A percentile compares a stretch with the other conserved stretches of the same genome.
phyloP scores from a whole-genome alignment of 2,329 filamentous ascomycete species.

The Arthrobotrys pseudoclavata region DNA sequence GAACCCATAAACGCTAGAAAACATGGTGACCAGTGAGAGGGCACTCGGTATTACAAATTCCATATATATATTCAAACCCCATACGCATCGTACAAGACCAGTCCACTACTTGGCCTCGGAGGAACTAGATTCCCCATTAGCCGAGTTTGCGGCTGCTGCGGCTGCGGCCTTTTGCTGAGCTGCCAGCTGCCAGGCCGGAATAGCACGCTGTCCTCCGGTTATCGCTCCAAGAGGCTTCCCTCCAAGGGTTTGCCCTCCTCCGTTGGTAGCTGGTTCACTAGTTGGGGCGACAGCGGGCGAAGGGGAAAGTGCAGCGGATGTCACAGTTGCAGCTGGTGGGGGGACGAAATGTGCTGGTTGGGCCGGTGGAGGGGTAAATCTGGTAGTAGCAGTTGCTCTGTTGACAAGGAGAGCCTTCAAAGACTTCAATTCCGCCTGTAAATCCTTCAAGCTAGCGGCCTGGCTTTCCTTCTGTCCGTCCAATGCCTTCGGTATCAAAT shows the following conservation, averaged over 20 bases:
- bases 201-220: slow-evolving; percentile 65
- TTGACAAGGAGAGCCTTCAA: slow-evolving; percentile 86
- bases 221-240: slow-evolving; percentile 61
- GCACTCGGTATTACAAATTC: slow-evolving; percentile 34
- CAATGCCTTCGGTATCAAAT: slow-evolving; percentile 88
- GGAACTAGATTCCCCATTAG: slow-evolving; percentile 50
- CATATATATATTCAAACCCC: slow-evolving; percentile 38
- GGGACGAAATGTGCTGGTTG: slow-evolving; percentile 64
- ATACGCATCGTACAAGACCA: slow-evolving; percentile 1
- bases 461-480: slow-evolving; percentile 87
- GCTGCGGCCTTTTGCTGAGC: slow-evolving; percentile 64
- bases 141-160: slow-evolving; percentile 63
- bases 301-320: slow-evolving; percentile 30
- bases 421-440: slow-evolving; percentile 89
- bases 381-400: slow-evolving; percentile 69
- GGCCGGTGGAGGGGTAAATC: slow-evolving; percentile 64
- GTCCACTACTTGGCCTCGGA: slow-evolving; percentile 38
- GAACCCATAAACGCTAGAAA: slow-evolving; percentile 59
- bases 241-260: slow-evolving; percentile 55
- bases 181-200: slow-evolving; percentile 71
- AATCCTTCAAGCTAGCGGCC: slow-evolving; percentile 83
- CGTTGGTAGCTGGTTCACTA: slow-evolving; percentile 35
- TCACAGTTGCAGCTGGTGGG: slow-evolving; percentile 59
- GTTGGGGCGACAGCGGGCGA: slow-evolving; percentile 51
- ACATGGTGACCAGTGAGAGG: slow-evolving; percentile 22